phyloP scores from a whole-genome alignment of 2,329 filamentous ascomycete genomes.

The Didymella glomerata region DNA sequence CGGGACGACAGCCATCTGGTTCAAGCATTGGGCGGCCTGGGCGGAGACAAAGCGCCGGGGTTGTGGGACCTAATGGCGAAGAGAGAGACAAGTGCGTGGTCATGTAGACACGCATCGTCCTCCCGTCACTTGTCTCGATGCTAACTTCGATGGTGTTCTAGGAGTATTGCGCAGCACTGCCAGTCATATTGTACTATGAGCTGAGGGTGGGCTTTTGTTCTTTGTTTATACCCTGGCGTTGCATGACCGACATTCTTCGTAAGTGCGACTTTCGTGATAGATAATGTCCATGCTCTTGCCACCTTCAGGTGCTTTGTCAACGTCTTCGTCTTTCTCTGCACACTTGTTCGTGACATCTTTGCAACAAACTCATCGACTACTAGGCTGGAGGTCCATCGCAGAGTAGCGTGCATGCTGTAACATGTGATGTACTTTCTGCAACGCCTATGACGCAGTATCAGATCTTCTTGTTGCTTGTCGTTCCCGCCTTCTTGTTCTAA shows the following conservation, averaged over 20 bases:
- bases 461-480: constrained; percentile 31
- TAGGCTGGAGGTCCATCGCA: not conserved
- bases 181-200: constrained; percentile 9
- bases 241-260: not conserved
- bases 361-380: not conserved
- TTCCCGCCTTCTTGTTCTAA: constrained; percentile 18
- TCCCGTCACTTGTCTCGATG: not conserved
- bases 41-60: constrained; percentile 37
- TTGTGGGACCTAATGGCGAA: constrained; percentile 31
- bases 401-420: not conserved
- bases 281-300: not conserved
- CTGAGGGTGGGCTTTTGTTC: not conserved
- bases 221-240: constrained; percentile 17
- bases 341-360: constrained; percentile 1
- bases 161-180: constrained; percentile 6
- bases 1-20: constrained; percentile 25
- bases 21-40: constrained; percentile 29
- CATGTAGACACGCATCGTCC: constrained; percentile 36
- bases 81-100: constrained; percentile 47
- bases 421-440: too few species aligned
- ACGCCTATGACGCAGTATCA: constrained; percentile 35
- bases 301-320: not conserved
- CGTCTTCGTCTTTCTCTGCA: not conserved
- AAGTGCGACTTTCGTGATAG: not conserved
- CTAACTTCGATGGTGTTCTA: constrained; percentile 1